Evolutionary conservation across 192 early-diverging fungal genomes (phyloP).

Genomic region (Rhizoclosmatium globosum): DNA sequence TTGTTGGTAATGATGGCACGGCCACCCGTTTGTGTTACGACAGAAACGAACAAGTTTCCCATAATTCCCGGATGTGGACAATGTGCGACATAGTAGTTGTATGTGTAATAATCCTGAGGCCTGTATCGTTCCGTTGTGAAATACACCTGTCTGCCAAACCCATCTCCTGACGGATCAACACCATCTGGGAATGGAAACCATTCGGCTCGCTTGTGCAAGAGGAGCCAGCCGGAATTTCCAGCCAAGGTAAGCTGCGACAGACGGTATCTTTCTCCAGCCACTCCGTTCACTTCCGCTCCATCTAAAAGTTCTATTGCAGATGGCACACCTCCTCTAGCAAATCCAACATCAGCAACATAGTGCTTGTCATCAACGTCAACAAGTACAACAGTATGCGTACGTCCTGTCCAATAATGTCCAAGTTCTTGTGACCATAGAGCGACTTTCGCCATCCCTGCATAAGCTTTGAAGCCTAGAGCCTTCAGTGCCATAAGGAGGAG

Average conservation of each 20-base stretch:
- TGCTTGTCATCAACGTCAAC: neutral
- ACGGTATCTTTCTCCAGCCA: neutral
- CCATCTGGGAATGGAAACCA: constrained; percentile 10
- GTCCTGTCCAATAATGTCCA: neutral
- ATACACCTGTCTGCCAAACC: neutral
- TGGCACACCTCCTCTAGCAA: neutral
- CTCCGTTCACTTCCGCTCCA: constrained; percentile 10
- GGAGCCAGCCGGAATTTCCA: neutral
- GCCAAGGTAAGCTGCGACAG: neutral
- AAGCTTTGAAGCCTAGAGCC: neutral
- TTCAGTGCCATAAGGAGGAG: neutral
- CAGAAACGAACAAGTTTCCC: constrained; percentile 5
- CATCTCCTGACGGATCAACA: neutral
- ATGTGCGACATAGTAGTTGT: constrained; percentile 14
- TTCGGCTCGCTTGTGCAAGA: constrained; percentile 6
- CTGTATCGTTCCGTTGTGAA: constrained; percentile 16
- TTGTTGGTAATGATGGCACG: constrained; percentile 17
- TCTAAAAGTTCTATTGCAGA: neutral
- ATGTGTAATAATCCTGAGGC: constrained; percentile 18
- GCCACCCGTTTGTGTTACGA: constrained; percentile 19
- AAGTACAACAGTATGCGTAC: neutral
- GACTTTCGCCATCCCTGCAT: neutral
- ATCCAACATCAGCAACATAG: constrained; percentile 15
- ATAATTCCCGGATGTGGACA: neutral
- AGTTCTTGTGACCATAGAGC: neutral